These are phyloP conservation scores for Fistulifera pelliculosa DNA, from an alignment of 108 stramenopile genomes.

Conservation along the genomic window DNA sequence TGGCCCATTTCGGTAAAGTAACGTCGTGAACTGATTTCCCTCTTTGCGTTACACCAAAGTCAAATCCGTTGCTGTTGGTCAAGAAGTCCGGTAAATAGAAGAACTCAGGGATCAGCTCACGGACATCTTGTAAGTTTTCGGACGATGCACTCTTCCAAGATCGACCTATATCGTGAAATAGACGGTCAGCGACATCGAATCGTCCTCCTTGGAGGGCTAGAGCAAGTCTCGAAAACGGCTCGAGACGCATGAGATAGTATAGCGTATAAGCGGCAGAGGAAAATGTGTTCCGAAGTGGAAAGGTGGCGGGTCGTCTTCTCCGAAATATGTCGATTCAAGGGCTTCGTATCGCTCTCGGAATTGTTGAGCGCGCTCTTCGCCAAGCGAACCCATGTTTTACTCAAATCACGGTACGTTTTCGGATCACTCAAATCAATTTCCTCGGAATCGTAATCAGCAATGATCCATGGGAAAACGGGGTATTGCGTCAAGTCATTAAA, in stretches of 20 bases:
- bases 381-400: slow-evolving; percentile 94
- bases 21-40: slow-evolving; percentile 83
- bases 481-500: slow-evolving; percentile 97
- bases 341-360: slow-evolving; percentile 88
- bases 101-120: slow-evolving; percentile 98
- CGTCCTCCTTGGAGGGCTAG: slow-evolving; percentile 87
- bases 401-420: slow-evolving; percentile 83
- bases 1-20: slow-evolving; percentile 90
- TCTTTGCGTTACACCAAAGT: slow-evolving; percentile 78
- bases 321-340: slow-evolving; percentile 61
- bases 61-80: slow-evolving; percentile 78
- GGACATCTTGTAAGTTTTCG: slow-evolving; percentile 91
- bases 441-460: slow-evolving; percentile 90
- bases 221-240: slow-evolving; percentile 92
- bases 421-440: slow-evolving; percentile 91
- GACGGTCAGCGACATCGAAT: slow-evolving; percentile 96
- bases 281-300: slow-evolving; percentile 99
- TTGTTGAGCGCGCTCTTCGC: slow-evolving; percentile 73
- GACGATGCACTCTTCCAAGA: slow-evolving; percentile 80
- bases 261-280: slow-evolving; percentile 93
- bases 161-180: slow-evolving; percentile 85
- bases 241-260: slow-evolving; percentile 92
- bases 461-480: slow-evolving; percentile 98
- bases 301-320: slow-evolving; percentile 82
- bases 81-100: slow-evolving; percentile 94